Evolutionary conservation across 768 basidiomycete species (phyloP).

Genomic region (Podaxis sp.): DNA sequence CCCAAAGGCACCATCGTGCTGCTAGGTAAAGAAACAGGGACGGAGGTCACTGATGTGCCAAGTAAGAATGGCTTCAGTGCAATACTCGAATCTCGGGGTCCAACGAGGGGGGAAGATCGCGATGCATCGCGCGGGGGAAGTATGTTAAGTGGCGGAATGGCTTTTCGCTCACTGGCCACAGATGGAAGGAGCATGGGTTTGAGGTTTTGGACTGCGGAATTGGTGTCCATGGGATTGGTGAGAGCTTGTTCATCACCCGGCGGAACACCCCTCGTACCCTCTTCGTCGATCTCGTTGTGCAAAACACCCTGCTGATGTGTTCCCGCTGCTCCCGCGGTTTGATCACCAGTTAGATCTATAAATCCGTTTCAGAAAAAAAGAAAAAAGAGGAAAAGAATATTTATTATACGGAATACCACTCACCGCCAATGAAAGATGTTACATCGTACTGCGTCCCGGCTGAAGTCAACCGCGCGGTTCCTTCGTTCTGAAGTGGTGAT

Average conservation of each 20-base stretch:
- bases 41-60: constrained; percentile 26
- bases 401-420: constrained; percentile 16
- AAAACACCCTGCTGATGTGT: background rate
- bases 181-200: constrained; percentile 27
- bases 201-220: constrained; percentile 10
- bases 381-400: background rate
- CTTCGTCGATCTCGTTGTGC: background rate
- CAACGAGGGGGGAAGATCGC: background rate
- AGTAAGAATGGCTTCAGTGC: constrained; percentile 33
- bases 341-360: constrained; percentile 13
- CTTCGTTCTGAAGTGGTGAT: constrained; percentile 17
- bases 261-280: background rate
- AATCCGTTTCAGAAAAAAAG: background rate
- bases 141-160: background rate
- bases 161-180: constrained; percentile 10
- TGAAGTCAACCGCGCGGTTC: constrained; percentile 33
- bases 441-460: constrained; percentile 63
- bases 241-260: background rate
- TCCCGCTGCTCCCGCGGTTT: background rate
- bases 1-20: constrained; percentile 27
- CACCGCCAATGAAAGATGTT: constrained; percentile 68
- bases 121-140: background rate
- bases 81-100: constrained; percentile 11
- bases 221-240: background rate
- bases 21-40: constrained; percentile 23